Conservation (phyloP, 371 early-diverging fungal species). For the Mortierella sp. region DNA sequence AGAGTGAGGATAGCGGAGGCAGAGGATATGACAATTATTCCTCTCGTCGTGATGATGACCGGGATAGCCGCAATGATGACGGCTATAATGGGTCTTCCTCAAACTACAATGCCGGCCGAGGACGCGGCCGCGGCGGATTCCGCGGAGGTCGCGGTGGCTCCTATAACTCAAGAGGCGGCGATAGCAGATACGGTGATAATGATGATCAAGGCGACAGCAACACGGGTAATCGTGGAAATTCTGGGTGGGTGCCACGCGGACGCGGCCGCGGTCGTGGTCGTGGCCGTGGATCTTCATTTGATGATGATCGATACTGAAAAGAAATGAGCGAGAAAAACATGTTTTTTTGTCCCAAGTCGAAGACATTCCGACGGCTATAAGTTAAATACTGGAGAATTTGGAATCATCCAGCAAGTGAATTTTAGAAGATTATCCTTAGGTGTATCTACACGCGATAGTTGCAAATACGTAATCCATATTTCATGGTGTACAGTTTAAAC, state of each 20-base stretch:
- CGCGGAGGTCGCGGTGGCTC: conserved; percentile 21
- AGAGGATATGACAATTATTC: not conserved
- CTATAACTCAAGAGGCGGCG: conserved; percentile 11
- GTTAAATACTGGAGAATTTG: too few relatives aligned
- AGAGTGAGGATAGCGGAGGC: not conserved
- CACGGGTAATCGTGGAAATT: not conserved
- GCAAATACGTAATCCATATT: too few relatives aligned
- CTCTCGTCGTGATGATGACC: conserved; percentile 8
- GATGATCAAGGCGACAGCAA: conserved; percentile 3
- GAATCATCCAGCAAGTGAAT: too few relatives aligned
- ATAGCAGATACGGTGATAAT: conserved; percentile 6
- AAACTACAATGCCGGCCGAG: not conserved
- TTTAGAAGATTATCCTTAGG: too few relatives aligned
- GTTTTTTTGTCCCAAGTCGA: too few relatives aligned
- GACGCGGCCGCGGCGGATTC: conserved; percentile 24
- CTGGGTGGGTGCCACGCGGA: conserved; percentile 19
- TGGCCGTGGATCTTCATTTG: conserved; percentile 6
- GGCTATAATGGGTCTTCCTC: conserved; percentile 2
- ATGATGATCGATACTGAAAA: conserved; percentile 4
- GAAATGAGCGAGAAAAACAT: not conserved
- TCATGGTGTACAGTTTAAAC: too few relatives aligned
- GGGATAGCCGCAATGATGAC: conserved; percentile 8
- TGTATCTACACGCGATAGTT: too few relatives aligned
- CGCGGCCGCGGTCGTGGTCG: conserved; percentile 18
- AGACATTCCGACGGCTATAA: too few relatives aligned